phyloP scores from a whole-genome alignment of 78 protist genomes.

The Pigoraptor vietnamica region DNA sequence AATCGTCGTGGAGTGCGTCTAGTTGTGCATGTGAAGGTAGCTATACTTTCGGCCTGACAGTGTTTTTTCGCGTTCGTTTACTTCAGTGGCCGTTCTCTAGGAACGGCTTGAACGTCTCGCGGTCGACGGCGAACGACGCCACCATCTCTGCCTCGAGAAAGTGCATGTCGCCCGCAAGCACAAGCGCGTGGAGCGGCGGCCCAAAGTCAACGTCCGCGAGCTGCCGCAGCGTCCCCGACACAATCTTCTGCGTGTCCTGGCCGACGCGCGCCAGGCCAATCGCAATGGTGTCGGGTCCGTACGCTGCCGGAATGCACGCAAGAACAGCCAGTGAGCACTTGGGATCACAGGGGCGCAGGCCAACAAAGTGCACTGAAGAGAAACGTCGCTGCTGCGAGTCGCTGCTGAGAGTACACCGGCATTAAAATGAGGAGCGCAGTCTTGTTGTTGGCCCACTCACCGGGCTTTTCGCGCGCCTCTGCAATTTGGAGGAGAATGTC shows the following conservation, averaged over 20 bases:
- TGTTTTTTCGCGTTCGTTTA: too few species aligned
- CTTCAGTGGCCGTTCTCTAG: not conserved
- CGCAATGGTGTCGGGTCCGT: constrained; percentile 39
- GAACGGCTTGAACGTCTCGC: not conserved
- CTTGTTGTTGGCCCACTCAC: too few species aligned
- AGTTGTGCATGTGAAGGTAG: too few species aligned
- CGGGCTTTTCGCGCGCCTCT: constrained; percentile 15
- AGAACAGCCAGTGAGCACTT: too few species aligned
- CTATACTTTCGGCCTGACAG: too few species aligned
- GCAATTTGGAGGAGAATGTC: constrained; percentile 86
- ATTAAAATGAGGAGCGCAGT: too few species aligned
- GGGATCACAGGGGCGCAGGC: not conserved
- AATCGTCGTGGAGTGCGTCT: too few species aligned
- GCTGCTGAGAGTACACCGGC: too few species aligned
- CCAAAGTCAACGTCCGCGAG: constrained; percentile 83
- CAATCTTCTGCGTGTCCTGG: constrained; percentile 63
- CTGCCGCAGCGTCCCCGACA: constrained; percentile 67
- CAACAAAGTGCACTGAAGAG: not conserved
- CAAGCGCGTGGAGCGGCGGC: constrained; percentile 81
- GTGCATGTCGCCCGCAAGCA: constrained; percentile 75
- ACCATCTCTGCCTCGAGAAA: constrained; percentile 54
- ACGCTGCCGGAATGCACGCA: too few species aligned
- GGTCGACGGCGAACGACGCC: not conserved
- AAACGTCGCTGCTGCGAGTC: too few species aligned
- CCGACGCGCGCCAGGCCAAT: constrained; percentile 93